Evolutionary conservation across 192 early-diverging fungal species (phyloP).

Genomic region (Coemansia sp.): DNA sequence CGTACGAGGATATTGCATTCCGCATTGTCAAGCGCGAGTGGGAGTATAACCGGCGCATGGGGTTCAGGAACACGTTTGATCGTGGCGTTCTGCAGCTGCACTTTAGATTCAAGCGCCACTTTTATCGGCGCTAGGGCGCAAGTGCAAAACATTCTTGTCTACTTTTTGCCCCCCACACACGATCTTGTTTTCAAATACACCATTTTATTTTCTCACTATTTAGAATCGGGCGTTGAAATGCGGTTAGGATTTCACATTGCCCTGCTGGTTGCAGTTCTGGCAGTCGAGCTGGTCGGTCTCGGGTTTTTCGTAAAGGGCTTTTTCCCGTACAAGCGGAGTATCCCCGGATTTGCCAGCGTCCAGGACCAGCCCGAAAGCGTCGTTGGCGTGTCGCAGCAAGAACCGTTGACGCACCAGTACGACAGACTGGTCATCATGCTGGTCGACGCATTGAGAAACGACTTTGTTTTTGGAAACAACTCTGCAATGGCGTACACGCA

Average conservation of each 20-base stretch:
- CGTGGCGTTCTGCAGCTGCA: slow-evolving; percentile 77
- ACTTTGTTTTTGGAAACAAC: slow-evolving; percentile 68
- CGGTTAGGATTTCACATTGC: slow-evolving; percentile 15
- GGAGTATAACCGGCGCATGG: slow-evolving; percentile 90
- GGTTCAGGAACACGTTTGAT: slow-evolving; percentile 77
- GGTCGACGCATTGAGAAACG: slow-evolving; percentile 72
- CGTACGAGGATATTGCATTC: slow-evolving; percentile 98
- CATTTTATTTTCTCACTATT: background rate
- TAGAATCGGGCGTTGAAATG: slow-evolving; percentile 7
- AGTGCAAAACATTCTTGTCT: background rate
- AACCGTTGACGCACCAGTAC: slow-evolving; percentile 16
- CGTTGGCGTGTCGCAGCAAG: background rate
- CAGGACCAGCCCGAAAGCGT: slow-evolving; percentile 26
- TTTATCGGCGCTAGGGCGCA: slow-evolving; percentile 64
- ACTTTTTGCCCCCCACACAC: slow-evolving; percentile 3
- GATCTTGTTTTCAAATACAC: slow-evolving; percentile 1
- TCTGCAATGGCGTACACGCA: slow-evolving; percentile 66
- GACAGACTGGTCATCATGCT: slow-evolving; percentile 67
- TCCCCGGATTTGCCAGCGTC: slow-evolving; percentile 59
- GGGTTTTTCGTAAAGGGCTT: slow-evolving; percentile 69
- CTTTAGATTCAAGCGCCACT: slow-evolving; percentile 81
- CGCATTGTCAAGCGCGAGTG: slow-evolving; percentile 94
- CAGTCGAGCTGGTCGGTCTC: slow-evolving; percentile 61
- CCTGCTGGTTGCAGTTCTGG: slow-evolving; percentile 18
- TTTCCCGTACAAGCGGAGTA: slow-evolving; percentile 73